Percentiles rank a stretch among this genome's conserved stretches.
Evolutionary conservation across 2,329 filamentous ascomycete genomes (phyloP).

Genomic region (Cytospora piceae): DNA sequence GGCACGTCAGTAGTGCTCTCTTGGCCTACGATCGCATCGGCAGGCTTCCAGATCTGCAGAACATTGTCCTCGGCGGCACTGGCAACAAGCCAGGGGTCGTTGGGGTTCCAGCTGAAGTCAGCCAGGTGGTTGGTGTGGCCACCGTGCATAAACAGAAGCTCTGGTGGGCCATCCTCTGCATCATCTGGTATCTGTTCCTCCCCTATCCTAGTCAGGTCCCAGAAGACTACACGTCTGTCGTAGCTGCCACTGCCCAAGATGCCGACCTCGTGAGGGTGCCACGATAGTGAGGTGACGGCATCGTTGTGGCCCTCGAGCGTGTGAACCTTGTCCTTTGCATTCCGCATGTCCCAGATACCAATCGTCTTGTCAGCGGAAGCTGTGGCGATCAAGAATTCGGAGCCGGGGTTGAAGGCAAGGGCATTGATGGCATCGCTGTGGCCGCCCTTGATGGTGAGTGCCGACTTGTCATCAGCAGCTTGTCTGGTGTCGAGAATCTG

Average conservation of each 20-base stretch:
- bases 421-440: conserved; percentile 94
- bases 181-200: conserved; percentile 96
- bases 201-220: conserved; percentile 90
- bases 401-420: conserved; percentile 90
- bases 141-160: conserved; percentile 98
- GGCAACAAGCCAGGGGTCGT: conserved; percentile 95
- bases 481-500: conserved; percentile 88
- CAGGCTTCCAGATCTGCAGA: conserved; percentile 91
- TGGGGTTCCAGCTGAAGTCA: conserved; percentile 97
- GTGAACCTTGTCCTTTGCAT: conserved; percentile 87
- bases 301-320: conserved; percentile 86
- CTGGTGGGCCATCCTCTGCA: conserved; percentile 90
- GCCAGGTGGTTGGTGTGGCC: conserved; percentile 96
- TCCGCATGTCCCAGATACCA: conserved; percentile 92
- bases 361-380: conserved; percentile 95
- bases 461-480: conserved; percentile 65
- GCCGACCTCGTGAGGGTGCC: conserved; percentile 89
- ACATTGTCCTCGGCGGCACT: conserved; percentile 96
- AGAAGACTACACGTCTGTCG: conserved; percentile 92
- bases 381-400: conserved; percentile 88
- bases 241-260: conserved; percentile 91
- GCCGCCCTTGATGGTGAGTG: conserved; percentile 70
- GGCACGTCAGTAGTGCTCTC: conserved; percentile 72
- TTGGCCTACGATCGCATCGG: conserved; percentile 78
- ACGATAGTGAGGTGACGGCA: conserved; percentile 87